Evolutionary conservation across 176 grass and related monocot species (phyloP).

Genomic region (Lolium perenne): DNA sequence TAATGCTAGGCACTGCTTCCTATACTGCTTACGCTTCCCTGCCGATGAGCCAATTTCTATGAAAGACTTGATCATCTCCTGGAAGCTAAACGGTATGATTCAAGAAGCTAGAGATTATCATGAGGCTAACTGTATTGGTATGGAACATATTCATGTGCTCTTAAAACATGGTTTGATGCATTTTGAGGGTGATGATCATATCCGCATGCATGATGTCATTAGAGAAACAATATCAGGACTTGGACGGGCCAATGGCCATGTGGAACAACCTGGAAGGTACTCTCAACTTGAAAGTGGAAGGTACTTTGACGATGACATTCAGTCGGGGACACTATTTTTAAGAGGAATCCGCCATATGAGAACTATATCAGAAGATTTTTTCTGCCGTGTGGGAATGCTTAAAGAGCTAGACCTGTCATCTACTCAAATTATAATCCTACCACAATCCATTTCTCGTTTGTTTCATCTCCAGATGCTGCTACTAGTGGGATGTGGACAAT

Average conservation of each 20-base stretch:
- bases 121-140: slow-evolving; percentile 26
- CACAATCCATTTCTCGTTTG: slow-evolving; percentile 16
- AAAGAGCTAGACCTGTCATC: slow-evolving; percentile 1
- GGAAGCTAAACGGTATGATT: slow-evolving; percentile 29
- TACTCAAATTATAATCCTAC: neutral
- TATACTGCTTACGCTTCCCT: slow-evolving; percentile 31
- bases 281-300: neutral
- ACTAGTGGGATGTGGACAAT: neutral
- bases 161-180: slow-evolving; percentile 27
- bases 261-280: neutral
- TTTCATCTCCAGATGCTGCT: slow-evolving; percentile 2
- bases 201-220: slow-evolving; percentile 41
- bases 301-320: neutral
- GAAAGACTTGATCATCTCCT: slow-evolving; percentile 27
- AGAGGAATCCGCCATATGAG: slow-evolving; percentile 32
- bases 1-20: slow-evolving; percentile 1
- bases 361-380: slow-evolving; percentile 22
- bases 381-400: neutral
- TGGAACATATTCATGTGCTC: slow-evolving; percentile 27
- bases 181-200: slow-evolving; percentile 19
- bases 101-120: neutral
- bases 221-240: slow-evolving; percentile 9
- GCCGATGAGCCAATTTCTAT: neutral
- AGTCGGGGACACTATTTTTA: neutral
- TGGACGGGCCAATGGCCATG: neutral